These are phyloP conservation scores for Astragalus glycyphyllos DNA, from an alignment of 306 rosid species.

Conservation along the genomic window DNA sequence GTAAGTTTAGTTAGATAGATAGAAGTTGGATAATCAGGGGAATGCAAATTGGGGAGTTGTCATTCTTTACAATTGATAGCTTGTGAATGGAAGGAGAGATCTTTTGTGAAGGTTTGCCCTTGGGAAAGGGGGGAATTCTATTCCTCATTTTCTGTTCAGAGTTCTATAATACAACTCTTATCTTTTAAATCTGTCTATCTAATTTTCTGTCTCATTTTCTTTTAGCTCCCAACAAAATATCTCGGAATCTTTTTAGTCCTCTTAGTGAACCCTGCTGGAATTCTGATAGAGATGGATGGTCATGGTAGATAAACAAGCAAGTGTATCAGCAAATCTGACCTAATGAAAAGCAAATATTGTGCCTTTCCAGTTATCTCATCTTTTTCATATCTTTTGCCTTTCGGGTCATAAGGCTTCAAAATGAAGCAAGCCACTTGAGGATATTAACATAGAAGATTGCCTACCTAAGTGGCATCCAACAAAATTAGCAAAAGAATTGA, in stretches of 20 bases:
- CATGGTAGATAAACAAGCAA: constrained; percentile 31
- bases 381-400: constrained; percentile 14
- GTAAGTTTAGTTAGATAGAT: background rate
- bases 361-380: constrained; percentile 18
- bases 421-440: constrained; percentile 18
- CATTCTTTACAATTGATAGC: background rate
- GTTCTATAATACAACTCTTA: constrained; percentile 1
- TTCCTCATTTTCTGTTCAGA: constrained; percentile 10
- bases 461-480: constrained; percentile 16
- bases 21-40: background rate
- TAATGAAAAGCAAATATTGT: background rate
- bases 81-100: background rate
- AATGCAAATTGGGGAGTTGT: background rate
- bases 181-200: background rate
- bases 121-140: background rate
- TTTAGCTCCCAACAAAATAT: background rate
- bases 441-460: background rate
- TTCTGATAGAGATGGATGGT: background rate
- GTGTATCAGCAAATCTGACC: constrained; percentile 25
- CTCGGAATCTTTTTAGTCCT: constrained; percentile 29
- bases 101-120: background rate
- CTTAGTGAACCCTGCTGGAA: background rate
- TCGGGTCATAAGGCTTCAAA: background rate
- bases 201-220: constrained; percentile 14
- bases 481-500: constrained; percentile 19